A percentile compares a stretch with the other conserved stretches of the same genome.
These are phyloP conservation scores for Candida ponderosae DNA, from an alignment of 805 yeast species.

Conservation along the genomic window DNA sequence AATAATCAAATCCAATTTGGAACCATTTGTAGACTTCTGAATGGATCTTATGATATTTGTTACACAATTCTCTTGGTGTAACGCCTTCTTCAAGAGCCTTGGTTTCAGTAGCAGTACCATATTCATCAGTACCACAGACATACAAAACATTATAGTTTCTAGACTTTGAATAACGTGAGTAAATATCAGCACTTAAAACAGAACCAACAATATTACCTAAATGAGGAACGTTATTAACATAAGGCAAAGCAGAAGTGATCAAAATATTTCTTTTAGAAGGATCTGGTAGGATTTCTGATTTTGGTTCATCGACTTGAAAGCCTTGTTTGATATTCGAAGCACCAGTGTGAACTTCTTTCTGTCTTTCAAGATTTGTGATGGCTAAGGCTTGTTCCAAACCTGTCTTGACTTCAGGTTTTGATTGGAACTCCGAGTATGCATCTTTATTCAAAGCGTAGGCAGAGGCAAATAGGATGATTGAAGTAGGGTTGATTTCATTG, in stretches of 20 bases:
- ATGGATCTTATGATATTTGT: slow-evolving; percentile 82
- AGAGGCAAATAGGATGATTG: slow-evolving; percentile 52
- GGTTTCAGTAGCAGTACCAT: slow-evolving; percentile 99
- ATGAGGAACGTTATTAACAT: slow-evolving; percentile 97
- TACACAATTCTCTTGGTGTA: slow-evolving; percentile 84
- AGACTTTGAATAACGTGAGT: slow-evolving; percentile 80
- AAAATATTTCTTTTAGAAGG: slow-evolving; percentile 70
- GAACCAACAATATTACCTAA: slow-evolving; percentile 96
- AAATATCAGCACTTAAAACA: slow-evolving; percentile 90
- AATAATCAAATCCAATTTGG: slow-evolving; percentile 86
- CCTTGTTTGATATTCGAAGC: slow-evolving; percentile 20
- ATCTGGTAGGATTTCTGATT: slow-evolving; percentile 51
- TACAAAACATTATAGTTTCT: slow-evolving; percentile 82
- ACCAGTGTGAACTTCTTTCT: slow-evolving; percentile 35
- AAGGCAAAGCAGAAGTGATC: slow-evolving; percentile 94
- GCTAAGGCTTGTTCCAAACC: slow-evolving; percentile 41
- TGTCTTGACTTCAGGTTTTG: slow-evolving; percentile 28
- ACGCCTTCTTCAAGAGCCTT: slow-evolving; percentile 92
- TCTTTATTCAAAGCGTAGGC: slow-evolving; percentile 35
- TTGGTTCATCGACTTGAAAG: slow-evolving; percentile 17
- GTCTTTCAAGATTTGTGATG: slow-evolving; percentile 35
- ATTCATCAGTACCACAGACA: slow-evolving; percentile 97
- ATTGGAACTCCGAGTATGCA: slow-evolving; percentile 19
- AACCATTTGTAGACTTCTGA: slow-evolving; percentile 94
- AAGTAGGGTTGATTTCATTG: slow-evolving; percentile 32